A percentile compares a stretch with the other conserved stretches of the same genome.
These are phyloP conservation scores for Brassica rapa DNA, from an alignment of 345 rosid genomes.

Conservation along the genomic window DNA sequence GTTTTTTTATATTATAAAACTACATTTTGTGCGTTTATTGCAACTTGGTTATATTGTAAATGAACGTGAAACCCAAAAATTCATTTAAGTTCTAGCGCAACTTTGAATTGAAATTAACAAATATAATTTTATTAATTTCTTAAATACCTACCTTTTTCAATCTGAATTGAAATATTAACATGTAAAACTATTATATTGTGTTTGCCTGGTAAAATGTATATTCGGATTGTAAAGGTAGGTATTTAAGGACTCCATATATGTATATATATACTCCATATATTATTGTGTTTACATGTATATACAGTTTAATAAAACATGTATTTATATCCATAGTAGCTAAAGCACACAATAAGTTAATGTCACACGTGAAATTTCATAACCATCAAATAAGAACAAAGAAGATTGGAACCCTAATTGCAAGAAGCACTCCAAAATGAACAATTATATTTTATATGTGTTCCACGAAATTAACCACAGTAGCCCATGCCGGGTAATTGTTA, in stretches of 20 bases:
- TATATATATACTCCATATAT: too few species aligned
- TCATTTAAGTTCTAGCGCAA: not conserved
- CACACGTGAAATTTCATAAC: not conserved
- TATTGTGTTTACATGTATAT: not conserved
- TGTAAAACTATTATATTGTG: not conserved
- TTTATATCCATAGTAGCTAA: not conserved
- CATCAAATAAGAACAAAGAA: constrained; percentile 4
- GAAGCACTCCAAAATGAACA: constrained; percentile 1
- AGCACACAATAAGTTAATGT: constrained; percentile 2
- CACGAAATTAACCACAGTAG: constrained; percentile 1
- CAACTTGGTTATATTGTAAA: not conserved
- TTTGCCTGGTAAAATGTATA: not conserved
- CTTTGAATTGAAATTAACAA: not conserved
- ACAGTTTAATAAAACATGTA: not conserved
- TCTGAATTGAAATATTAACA: not conserved
- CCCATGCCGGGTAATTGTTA: not conserved
- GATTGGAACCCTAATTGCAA: constrained; percentile 6
- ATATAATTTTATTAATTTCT: not conserved
- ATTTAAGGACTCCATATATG: not conserved
- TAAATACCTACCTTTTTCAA: not conserved
- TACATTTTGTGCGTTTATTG: not conserved
- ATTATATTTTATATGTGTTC: not conserved
- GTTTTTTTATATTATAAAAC: not conserved
- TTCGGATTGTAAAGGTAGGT: not conserved
- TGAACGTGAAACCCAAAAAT: not conserved